These are phyloP conservation scores for Nemania sp. DNA, from an alignment of 2,329 filamentous ascomycete genomes.

Conservation along the genomic window DNA sequence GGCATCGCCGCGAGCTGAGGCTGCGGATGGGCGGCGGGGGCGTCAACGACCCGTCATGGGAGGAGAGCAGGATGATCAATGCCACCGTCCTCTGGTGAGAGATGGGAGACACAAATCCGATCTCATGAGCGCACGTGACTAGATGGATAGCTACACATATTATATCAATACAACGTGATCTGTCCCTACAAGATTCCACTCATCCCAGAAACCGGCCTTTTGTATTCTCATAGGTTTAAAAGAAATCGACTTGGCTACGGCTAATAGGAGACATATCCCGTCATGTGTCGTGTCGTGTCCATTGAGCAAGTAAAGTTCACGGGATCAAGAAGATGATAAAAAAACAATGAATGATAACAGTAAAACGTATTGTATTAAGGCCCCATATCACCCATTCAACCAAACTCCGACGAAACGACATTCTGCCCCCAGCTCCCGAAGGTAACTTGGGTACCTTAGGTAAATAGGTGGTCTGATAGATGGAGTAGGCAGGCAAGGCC, in stretches of 20 bases:
- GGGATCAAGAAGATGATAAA: slow-evolving; percentile 19
- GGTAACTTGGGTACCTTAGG: not conserved
- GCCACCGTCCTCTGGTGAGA: slow-evolving; percentile 37
- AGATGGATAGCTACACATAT: not conserved
- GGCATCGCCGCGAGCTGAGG: slow-evolving; percentile 47
- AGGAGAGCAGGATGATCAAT: slow-evolving; percentile 38
- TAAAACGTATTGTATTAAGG: slow-evolving; percentile 54
- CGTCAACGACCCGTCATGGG: slow-evolving; percentile 29
- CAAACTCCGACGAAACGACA: slow-evolving; percentile 53
- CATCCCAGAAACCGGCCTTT: not conserved
- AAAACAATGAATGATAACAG: too few species aligned
- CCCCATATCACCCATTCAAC: slow-evolving; percentile 44
- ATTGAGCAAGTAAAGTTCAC: not conserved
- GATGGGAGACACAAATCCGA: not conserved
- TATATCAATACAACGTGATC: too few species aligned
- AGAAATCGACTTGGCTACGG: not conserved
- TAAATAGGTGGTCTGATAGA: too few species aligned
- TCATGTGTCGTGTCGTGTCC: too few species aligned
- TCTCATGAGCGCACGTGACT: not conserved
- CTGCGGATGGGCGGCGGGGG: slow-evolving; percentile 26
- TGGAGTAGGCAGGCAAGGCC: too few species aligned
- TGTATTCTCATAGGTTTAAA: not conserved
- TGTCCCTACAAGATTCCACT: not conserved
- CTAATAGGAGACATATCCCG: not conserved
- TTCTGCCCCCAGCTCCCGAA: slow-evolving; percentile 40